Conservation (phyloP, 768 basidiomycete species). For the Pisolithus microcarpus region DNA sequence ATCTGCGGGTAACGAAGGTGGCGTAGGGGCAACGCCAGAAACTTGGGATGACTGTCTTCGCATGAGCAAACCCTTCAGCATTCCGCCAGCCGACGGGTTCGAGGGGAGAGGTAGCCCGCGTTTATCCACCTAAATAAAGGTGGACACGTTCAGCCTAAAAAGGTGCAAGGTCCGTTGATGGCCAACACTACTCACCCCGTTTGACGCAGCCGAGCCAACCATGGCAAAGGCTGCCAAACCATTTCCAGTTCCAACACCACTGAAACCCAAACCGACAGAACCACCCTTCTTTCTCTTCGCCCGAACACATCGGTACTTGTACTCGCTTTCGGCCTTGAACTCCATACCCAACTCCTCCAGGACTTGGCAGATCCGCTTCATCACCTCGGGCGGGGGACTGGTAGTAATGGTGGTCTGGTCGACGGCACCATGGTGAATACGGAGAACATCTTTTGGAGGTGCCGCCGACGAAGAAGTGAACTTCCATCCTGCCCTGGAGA, state of each 20-base stretch:
- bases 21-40: constrained; percentile 28
- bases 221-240: constrained; percentile 71
- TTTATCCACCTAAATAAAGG: constrained; percentile 62
- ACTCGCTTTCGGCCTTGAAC: constrained; percentile 82
- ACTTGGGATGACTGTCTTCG: constrained; percentile 87
- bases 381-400: constrained; percentile 76
- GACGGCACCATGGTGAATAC: constrained; percentile 87
- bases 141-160: constrained; percentile 3
- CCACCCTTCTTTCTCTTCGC: constrained; percentile 62
- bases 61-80: constrained; percentile 85
- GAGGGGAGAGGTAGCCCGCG: constrained; percentile 83
- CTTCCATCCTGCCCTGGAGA: constrained; percentile 32
- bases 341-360: constrained; percentile 89
- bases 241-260: constrained; percentile 29
- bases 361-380: constrained; percentile 74
- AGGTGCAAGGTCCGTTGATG: neutral
- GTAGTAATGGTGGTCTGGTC: constrained; percentile 88
- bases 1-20: constrained; percentile 47
- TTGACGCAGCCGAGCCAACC: constrained; percentile 76
- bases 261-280: constrained; percentile 38
- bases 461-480: constrained; percentile 21
- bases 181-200: constrained; percentile 56
- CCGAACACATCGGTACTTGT: constrained; percentile 80
- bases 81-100: constrained; percentile 63
- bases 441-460: constrained; percentile 44